phyloP scores from a whole-genome alignment of 805 yeast species.

The Hanseniaspora valbyensis region DNA sequence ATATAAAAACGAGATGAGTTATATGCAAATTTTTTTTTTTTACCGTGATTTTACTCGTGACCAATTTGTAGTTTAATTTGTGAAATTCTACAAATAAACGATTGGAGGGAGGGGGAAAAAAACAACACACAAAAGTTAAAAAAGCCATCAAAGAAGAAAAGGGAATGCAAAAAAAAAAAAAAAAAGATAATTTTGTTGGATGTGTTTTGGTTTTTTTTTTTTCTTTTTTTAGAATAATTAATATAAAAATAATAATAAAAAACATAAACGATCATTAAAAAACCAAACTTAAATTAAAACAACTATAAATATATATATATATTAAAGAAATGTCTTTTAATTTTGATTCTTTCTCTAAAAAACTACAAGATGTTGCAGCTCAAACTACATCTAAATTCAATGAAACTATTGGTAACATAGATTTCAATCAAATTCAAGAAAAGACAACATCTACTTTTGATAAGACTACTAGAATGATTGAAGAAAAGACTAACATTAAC shows the following conservation, averaged over 20 bases:
- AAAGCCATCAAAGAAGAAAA: too few relatives aligned
- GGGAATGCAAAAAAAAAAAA: too few relatives aligned
- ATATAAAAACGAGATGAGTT: too few relatives aligned
- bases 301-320: not conserved
- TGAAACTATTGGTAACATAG: constrained; percentile 24
- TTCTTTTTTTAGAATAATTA: too few relatives aligned
- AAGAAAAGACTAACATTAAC: constrained; percentile 67
- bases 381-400: constrained; percentile 18
- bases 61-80: too few relatives aligned
- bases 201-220: too few relatives aligned
- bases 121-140: too few relatives aligned
- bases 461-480: constrained; percentile 67
- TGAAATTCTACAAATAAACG: too few relatives aligned
- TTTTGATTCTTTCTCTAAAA: constrained; percentile 26
- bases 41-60: too few relatives aligned
- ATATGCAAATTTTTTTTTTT: too few relatives aligned
- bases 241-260: not conserved
- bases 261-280: not conserved
- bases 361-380: constrained; percentile 24
- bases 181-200: too few relatives aligned
- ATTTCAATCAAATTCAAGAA: constrained; percentile 40
- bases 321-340: constrained; percentile 28
- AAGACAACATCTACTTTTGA: constrained; percentile 56
- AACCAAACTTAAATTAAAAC: not conserved
- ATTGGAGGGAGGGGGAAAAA: too few relatives aligned